Evolutionary conservation across 2,329 filamentous ascomycete species (phyloP), one percentile per base, ranked within the genome.

Genomic region (Phoma sp.): DNA sequence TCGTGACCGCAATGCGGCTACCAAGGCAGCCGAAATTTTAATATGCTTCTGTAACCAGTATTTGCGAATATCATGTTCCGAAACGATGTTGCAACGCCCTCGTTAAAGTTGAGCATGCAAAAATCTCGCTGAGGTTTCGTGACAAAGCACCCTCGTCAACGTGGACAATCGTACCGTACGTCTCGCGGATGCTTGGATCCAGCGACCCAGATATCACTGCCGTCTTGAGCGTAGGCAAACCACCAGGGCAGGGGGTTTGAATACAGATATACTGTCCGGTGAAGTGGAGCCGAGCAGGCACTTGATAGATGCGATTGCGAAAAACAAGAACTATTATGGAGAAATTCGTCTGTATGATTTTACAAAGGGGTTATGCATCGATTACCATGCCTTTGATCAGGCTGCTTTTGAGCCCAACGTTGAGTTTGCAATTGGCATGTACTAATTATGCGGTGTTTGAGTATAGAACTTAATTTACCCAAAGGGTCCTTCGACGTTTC

Each of bases 341-440:
- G 9, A 29, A 14, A 14, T 29, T 11, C 12, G 28, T 11, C 28
- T 11, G 12, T 29, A 11, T 11, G 28, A 91, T 60, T 96, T 93
- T 70, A 83, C 81, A 1, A 91, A 96, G 69, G 91, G 91, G 0
- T 77, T 96, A 0, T 92, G 92, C 68, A 87, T 96, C 62, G 93
- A 97, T 77, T 96, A 97, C 76, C 87, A 92, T 9, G 85, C 93
- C 73, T 93, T 96, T 64, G 92, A 96, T 78, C 90, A 89, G 69
- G 75, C 88, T 48, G 80, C 82, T 49, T 87, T 93, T 55, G 80
- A 80, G 7, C 92, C 93, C 1, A 87, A 90, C 1, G 96, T 88
- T 69, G 89, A 91, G 39, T 97, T 97, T 64, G 93, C n/a, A n/a
- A n/a, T n/a, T n/a, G 93, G 0, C 92, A 87, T 55, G 93, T 93